A percentile compares a stretch with the other conserved stretches of the same genome.
Evolutionary conservation across 768 basidiomycete species (phyloP).

Genomic region (Holtermannia corniformis): DNA sequence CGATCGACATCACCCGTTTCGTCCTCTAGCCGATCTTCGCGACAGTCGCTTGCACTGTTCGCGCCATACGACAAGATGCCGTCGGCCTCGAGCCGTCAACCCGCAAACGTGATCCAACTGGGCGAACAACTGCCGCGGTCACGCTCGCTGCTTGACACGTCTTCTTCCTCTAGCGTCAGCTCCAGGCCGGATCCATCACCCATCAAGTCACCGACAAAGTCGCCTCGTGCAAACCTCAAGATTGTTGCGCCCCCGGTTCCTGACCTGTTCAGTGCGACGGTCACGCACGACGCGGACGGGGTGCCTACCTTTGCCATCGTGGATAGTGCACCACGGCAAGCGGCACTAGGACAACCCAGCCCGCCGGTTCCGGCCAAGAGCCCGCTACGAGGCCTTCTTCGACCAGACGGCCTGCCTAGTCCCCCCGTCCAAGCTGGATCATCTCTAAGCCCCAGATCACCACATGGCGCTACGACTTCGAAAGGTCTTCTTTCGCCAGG

Average conservation of each 20-base stretch:
- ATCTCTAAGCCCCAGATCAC: too few species aligned
- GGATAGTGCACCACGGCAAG: neutral
- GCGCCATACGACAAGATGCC: too few species aligned
- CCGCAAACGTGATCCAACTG: too few species aligned
- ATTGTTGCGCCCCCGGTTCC: neutral
- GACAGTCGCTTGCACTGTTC: neutral
- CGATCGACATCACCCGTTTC: neutral
- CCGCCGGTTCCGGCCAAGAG: constrained; percentile 31
- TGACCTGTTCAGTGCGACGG: too few species aligned
- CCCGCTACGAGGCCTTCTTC: constrained; percentile 14
- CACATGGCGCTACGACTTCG: too few species aligned
- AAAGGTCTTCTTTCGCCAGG: neutral
- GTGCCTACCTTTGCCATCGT: neutral
- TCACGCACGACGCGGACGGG: neutral
- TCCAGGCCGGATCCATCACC: too few species aligned
- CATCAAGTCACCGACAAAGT: neutral
- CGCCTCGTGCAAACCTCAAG: neutral
- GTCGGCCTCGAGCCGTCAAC: too few species aligned
- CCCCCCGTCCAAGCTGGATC: too few species aligned
- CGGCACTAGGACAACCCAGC: constrained; percentile 8
- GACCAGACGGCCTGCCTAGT: too few species aligned
- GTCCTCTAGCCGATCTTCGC: neutral
- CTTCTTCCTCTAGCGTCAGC: too few species aligned
- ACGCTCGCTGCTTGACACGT: too few species aligned
- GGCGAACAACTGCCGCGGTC: too few species aligned